Percentiles rank a stretch among this genome's conserved stretches.
phyloP scores from a whole-genome alignment of 179 eudicot genomes.

The Kewa caespitosa region DNA sequence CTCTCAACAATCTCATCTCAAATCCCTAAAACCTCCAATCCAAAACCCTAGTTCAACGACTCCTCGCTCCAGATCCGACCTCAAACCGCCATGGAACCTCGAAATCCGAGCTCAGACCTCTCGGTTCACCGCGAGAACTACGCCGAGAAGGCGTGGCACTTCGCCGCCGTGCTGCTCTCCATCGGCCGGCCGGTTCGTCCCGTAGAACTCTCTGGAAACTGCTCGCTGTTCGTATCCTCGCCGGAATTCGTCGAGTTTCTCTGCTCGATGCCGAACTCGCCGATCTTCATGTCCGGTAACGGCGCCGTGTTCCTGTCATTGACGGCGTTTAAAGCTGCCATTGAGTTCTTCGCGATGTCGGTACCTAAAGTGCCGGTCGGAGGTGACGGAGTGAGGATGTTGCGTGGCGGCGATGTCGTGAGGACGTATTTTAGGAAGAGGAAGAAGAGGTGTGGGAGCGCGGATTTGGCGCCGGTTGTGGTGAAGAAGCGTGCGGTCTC shows the following conservation, averaged over 20 bases:
- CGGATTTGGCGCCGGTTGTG: slow-evolving; percentile 16
- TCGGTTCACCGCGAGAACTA: slow-evolving; percentile 3
- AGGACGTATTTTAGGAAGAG: slow-evolving; percentile 52
- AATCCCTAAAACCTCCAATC: neutral
- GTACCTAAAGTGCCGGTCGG: slow-evolving; percentile 27
- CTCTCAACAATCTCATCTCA: slow-evolving; percentile 27
- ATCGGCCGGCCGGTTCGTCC: slow-evolving; percentile 43
- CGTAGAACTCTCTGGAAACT: slow-evolving; percentile 45
- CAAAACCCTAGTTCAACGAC: slow-evolving; percentile 28
- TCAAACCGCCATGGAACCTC: slow-evolving; percentile 34
- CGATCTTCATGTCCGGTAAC: slow-evolving; percentile 33
- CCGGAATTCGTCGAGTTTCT: slow-evolving; percentile 43
- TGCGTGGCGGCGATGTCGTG: slow-evolving; percentile 20
- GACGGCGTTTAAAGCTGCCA: slow-evolving; percentile 33
- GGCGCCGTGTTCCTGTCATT: slow-evolving; percentile 38
- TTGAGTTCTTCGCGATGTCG: slow-evolving; percentile 32
- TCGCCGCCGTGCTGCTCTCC: slow-evolving; percentile 39
- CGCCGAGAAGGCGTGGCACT: slow-evolving; percentile 57
- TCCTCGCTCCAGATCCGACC: slow-evolving; percentile 16
- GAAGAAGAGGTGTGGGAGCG: slow-evolving; percentile 36
- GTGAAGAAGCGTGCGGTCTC: slow-evolving; percentile 32
- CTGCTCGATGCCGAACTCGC: slow-evolving; percentile 59
- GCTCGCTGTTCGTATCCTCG: slow-evolving; percentile 33
- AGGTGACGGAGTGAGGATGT: slow-evolving; percentile 15
- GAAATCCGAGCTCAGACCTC: slow-evolving; percentile 26